These are phyloP conservation scores for Colletotrichum simmondsii DNA, from an alignment of 2,329 filamentous ascomycete genomes.

Conservation along the genomic window DNA sequence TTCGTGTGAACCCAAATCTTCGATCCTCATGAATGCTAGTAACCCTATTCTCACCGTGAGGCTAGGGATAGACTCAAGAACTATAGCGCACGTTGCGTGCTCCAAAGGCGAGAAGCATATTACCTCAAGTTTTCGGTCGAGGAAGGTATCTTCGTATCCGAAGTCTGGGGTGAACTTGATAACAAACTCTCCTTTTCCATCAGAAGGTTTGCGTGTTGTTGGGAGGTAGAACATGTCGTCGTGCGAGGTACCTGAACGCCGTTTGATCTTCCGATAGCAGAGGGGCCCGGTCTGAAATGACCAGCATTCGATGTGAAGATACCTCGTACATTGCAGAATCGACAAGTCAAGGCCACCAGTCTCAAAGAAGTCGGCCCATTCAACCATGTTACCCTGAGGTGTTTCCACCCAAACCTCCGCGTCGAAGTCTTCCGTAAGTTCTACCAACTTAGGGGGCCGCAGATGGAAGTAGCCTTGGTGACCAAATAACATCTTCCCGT, in stretches of 20 bases:
- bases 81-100: not conserved
- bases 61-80: not conserved
- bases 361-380: not conserved
- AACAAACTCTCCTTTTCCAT: not conserved
- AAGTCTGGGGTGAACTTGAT: slow-evolving; percentile 1
- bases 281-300: not conserved
- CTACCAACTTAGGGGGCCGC: not conserved
- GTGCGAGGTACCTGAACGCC: not conserved
- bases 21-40: not conserved
- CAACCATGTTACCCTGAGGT: not conserved
- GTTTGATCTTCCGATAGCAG: not conserved
- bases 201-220: not conserved
- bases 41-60: not conserved
- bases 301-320: slow-evolving; percentile 7
- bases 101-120: not conserved
- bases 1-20: not conserved
- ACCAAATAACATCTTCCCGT: not conserved
- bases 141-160: not conserved
- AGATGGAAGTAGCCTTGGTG: not conserved
- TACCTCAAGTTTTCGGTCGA: not conserved
- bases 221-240: not conserved
- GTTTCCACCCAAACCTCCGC: not conserved
- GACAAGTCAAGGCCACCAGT: not conserved
- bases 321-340: not conserved
- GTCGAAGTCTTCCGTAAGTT: not conserved